Percentiles rank a stretch among this genome's conserved stretches.
phyloP scores from a whole-genome alignment of 371 early-diverging fungal species.

The Apophysomyces elegans region DNA sequence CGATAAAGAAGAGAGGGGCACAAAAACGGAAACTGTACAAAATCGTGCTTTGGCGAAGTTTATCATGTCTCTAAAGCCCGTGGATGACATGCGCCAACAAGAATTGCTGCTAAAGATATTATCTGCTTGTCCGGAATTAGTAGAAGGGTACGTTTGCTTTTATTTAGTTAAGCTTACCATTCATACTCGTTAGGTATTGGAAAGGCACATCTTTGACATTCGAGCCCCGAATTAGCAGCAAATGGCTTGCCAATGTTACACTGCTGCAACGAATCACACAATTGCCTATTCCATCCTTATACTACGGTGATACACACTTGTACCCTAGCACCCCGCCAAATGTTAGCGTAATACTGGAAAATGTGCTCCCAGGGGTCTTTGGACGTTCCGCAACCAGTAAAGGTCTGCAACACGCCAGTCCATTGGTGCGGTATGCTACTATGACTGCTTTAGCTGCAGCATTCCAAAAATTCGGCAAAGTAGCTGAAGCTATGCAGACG shows the following conservation, averaged over 20 bases:
- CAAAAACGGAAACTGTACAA: conserved; percentile 45
- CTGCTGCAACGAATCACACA: conserved; percentile 70
- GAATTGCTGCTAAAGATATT: conserved; percentile 69
- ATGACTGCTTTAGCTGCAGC: conserved; percentile 60
- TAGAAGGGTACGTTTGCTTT: conserved; percentile 59
- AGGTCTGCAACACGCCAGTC: conserved; percentile 72
- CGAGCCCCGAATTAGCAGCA: conserved; percentile 79
- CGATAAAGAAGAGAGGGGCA: conserved; percentile 16
- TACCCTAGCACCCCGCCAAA: conserved; percentile 67
- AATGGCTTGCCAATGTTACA: conserved; percentile 81
- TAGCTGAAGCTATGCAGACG: conserved; percentile 34
- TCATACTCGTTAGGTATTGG: conserved; percentile 61
- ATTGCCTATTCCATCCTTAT: conserved; percentile 72
- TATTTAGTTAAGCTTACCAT: background rate
- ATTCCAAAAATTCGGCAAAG: conserved; percentile 67
- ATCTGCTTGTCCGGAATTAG: conserved; percentile 77
- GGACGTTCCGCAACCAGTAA: conserved; percentile 62
- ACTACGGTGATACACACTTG: conserved; percentile 48
- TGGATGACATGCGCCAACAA: conserved; percentile 72
- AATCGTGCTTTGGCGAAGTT: conserved; percentile 70
- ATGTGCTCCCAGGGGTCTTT: conserved; percentile 70
- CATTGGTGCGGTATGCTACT: conserved; percentile 70
- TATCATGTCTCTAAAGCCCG: conserved; percentile 61
- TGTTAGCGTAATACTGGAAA: conserved; percentile 61
- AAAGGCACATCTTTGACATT: conserved; percentile 58